Conservation (phyloP, 2,329 filamentous ascomycete species). For the Aspergillus brasiliensis region DNA sequence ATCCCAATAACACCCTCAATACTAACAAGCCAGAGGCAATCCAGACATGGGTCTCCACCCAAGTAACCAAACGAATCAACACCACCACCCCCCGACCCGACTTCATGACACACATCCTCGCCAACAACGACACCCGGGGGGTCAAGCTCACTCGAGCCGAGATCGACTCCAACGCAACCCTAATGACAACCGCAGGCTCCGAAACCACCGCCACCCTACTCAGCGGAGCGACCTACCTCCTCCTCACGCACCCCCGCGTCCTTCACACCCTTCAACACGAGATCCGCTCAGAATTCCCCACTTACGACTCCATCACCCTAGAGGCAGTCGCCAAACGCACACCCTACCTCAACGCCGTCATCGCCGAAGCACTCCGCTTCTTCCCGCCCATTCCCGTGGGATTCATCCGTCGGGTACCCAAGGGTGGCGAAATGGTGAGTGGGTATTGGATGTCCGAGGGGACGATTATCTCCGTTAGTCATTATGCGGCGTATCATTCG, state of each 20-base stretch:
- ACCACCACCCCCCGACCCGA: neutral
- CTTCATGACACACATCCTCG: neutral
- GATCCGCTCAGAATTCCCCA: conserved; percentile 40
- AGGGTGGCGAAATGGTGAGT: conserved; percentile 3
- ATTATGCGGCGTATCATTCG: neutral
- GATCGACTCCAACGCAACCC: neutral
- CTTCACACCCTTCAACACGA: conserved; percentile 41
- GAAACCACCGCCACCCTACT: conserved; percentile 53
- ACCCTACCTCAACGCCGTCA: conserved; percentile 42
- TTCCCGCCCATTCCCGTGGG: conserved; percentile 36
- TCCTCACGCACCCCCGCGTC: conserved; percentile 39
- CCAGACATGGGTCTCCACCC: too few relatives aligned
- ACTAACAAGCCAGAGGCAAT: too few relatives aligned
- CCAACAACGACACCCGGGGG: neutral
- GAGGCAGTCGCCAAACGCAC: conserved; percentile 29
- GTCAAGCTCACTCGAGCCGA: neutral
- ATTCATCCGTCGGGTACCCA: conserved; percentile 10
- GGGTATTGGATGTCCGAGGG: conserved; percentile 9
- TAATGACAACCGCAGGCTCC: conserved; percentile 37
- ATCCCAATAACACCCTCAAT: too few relatives aligned
- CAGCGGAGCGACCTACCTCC: conserved; percentile 44
- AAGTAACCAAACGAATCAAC: too few relatives aligned
- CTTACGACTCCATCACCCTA: conserved; percentile 42
- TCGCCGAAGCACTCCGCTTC: conserved; percentile 46
- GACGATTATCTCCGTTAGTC: neutral